Evolutionary conservation across 2,329 filamentous ascomycete species (phyloP), one percentile per base, ranked within the genome.

Genomic region (Fusarium concolor): DNA sequence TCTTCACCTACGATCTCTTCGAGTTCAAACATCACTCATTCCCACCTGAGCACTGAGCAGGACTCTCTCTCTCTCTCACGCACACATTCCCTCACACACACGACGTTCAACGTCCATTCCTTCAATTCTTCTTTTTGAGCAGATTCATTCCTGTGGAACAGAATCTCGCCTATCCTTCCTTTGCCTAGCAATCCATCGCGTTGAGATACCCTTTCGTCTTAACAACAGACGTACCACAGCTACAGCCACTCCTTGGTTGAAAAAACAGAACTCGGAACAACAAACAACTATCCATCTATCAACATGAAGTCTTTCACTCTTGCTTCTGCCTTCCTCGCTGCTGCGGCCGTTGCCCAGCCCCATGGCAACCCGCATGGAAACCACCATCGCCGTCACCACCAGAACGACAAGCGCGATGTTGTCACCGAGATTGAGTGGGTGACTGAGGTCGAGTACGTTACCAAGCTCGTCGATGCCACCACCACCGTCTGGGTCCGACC

Each of bases 341-440:
- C 77, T 67, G 79, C 79, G 71, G 84, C 80, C 70, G 74, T 82
- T 59, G 86, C 86, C 67, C 83, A 87, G 76, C 86, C 86, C 60
- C 82, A 68, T 44, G 65, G 54, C 42, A 65, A 51, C 53, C 59
- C 55, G 46, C 65, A 80, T 65, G 78, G 74, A 70, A 78, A 79
- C 70, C 75, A 76, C 69, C 79, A 77, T 61, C 78, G 79, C 59
- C 79, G 80, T 61, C 76, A 80, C 67, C 70, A 77, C 55, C 57
- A 77, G 62, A 79, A 81, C 63, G 71, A 68, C 61, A 77, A 77
- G 66, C 78, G 78, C 50, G 81, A 75, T 20, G 59, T 85, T 15
- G 80, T 85, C 68, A 85, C 83, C 41, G 80, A 83, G 71, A 81
- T 81, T 53, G 82, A 82, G 71, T 86, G 83, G 79, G 83, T 86